phyloP scores from a whole-genome alignment of 1,284 basidiomycete genomes.

The Puccinia novopanici region DNA sequence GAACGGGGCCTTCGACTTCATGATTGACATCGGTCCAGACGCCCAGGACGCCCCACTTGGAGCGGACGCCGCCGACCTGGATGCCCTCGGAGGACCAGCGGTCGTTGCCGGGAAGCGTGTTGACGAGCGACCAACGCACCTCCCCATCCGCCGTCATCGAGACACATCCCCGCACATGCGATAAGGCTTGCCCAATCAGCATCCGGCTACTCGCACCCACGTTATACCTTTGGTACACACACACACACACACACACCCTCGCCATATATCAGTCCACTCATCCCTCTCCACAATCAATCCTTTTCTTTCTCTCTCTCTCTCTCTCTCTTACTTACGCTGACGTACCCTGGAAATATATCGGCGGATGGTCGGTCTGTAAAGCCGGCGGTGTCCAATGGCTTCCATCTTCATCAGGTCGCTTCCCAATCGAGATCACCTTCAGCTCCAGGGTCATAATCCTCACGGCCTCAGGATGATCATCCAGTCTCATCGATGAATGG shows the following conservation, averaged over 20 bases:
- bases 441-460: conserved; percentile 45
- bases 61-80: conserved; percentile 38
- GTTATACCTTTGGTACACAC: neutral
- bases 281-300: neutral
- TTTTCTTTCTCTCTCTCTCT: neutral
- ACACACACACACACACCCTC: no score
- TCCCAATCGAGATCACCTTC: conserved; percentile 25
- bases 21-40: conserved; percentile 39
- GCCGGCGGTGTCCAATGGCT: neutral
- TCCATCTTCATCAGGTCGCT: neutral
- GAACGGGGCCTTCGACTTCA: conserved; percentile 25
- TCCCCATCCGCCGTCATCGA: conserved; percentile 36
- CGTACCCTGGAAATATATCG: conserved; percentile 39
- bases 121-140: conserved; percentile 31
- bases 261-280: neutral
- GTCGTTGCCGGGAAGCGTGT: neutral
- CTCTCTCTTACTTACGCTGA: conserved; percentile 26
- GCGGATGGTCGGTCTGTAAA: neutral
- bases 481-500: neutral
- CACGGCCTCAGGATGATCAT: conserved; percentile 11
- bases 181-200: neutral
- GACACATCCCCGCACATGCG: conserved; percentile 33
- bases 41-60: conserved; percentile 41
- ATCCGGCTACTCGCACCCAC: neutral
- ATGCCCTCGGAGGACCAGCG: conserved; percentile 46